These are phyloP conservation scores for Psilocybe sp. DNA, from an alignment of 768 basidiomycete species.

Conservation along the genomic window DNA sequence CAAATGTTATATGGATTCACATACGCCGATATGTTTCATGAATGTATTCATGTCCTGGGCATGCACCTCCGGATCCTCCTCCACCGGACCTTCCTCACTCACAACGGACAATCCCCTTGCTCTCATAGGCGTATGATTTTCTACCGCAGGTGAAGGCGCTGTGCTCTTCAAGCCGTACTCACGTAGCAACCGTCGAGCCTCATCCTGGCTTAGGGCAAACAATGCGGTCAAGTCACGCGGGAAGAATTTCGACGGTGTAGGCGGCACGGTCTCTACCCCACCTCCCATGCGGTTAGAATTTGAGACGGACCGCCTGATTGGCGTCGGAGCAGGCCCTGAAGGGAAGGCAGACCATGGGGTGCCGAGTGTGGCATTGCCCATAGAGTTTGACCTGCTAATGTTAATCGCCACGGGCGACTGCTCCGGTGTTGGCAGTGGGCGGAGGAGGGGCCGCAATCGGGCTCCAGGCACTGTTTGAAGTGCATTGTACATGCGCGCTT, in stretches of 20 bases:
- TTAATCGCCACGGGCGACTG: constrained; percentile 37
- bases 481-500: constrained; percentile 41
- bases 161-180: constrained; percentile 42
- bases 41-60: constrained; percentile 41
- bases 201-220: constrained; percentile 39
- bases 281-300: constrained; percentile 17
- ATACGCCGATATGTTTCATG: constrained; percentile 46
- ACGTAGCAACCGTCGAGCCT: constrained; percentile 35
- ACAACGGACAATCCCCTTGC: constrained; percentile 18
- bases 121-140: constrained; percentile 13
- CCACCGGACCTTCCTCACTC: constrained; percentile 16
- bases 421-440: constrained; percentile 45
- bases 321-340: constrained; percentile 25
- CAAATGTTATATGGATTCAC: constrained; percentile 13
- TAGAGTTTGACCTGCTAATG: constrained; percentile 22
- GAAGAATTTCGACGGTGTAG: constrained; percentile 42
- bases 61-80: constrained; percentile 22
- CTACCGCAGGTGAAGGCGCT: constrained; percentile 23
- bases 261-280: constrained; percentile 22
- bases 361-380: constrained; percentile 17
- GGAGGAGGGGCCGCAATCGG: constrained; percentile 47
- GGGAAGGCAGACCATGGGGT: constrained; percentile 28
- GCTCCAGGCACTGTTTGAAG: constrained; percentile 28
- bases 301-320: constrained; percentile 20
- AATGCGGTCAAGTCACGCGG: constrained; percentile 45